Conservation (phyloP, 176 grass and related monocot genomes). For the Dendrocalamus sinicus region DNA sequence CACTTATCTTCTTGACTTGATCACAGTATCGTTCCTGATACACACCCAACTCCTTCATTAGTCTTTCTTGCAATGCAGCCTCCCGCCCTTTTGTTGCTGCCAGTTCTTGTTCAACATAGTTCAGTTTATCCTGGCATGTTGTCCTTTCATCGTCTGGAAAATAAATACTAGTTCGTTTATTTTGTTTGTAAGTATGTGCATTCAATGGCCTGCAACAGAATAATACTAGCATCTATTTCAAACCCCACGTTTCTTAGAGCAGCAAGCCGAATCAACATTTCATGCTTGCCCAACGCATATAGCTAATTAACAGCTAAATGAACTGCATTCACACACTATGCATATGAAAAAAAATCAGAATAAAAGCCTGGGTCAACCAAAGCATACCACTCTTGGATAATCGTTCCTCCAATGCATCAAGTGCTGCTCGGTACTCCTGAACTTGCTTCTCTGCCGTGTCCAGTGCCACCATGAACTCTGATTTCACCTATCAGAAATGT, state of each 20-base stretch:
- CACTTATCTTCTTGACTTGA: conserved; percentile 72
- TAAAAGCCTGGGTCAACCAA: conserved; percentile 21
- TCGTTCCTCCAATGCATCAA: conserved; percentile 55
- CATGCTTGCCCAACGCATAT: background rate
- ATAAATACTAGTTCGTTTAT: conserved; percentile 34
- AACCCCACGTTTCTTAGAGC: conserved; percentile 4
- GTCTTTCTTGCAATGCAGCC: conserved; percentile 68
- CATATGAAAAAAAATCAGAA: background rate
- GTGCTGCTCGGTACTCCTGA: conserved; percentile 63
- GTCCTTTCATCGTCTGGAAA: conserved; percentile 77
- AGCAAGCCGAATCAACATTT: conserved; percentile 24
- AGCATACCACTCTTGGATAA: conserved; percentile 71
- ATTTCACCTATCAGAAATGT: conserved; percentile 73
- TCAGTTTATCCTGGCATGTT: conserved; percentile 62
- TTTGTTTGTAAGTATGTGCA: conserved; percentile 1
- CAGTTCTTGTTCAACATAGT: conserved; percentile 83
- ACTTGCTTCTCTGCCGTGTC: conserved; percentile 76
- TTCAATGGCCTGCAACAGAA: conserved; percentile 28
- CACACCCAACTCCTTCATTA: conserved; percentile 76
- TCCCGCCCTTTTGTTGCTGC: conserved; percentile 83
- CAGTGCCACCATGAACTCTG: conserved; percentile 77
- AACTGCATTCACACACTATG: background rate
- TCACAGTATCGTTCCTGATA: conserved; percentile 66
- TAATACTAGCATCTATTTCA: conserved; percentile 24
- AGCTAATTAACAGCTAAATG: conserved; percentile 25